Evolutionary conservation across 257 asterid species (phyloP).

Genomic region (Capsicum chinense): DNA sequence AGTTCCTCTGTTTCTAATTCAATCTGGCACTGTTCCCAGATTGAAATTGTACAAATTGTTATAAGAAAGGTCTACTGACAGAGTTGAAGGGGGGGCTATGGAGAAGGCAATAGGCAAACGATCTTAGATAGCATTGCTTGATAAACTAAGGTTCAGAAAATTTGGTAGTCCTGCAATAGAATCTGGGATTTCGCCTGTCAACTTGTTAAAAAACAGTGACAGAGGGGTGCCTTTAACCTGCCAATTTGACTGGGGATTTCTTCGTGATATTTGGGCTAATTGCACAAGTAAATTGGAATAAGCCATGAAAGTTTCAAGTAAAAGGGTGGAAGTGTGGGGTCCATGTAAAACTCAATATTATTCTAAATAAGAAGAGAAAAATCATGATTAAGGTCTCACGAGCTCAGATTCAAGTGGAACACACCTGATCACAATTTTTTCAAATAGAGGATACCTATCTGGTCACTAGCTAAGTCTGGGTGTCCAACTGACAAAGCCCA

Average conservation of each 20-base stretch:
- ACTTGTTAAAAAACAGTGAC: constrained; percentile 61
- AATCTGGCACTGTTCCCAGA: constrained; percentile 63
- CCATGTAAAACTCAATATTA: constrained; percentile 13
- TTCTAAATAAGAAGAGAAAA: background rate
- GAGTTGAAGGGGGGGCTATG: constrained; percentile 56
- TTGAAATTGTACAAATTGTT: constrained; percentile 44
- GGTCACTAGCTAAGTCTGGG: constrained; percentile 12
- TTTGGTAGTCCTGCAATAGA: constrained; percentile 58
- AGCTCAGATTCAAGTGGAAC: constrained; percentile 5
- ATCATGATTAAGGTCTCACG: background rate
- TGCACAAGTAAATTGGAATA: constrained; percentile 58
- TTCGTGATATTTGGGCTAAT: constrained; percentile 53
- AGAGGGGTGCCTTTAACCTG: constrained; percentile 62
- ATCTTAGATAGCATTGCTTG: constrained; percentile 58
- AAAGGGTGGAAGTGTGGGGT: constrained; percentile 58
- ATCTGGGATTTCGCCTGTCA: constrained; percentile 74
- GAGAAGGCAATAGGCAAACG: constrained; percentile 66
- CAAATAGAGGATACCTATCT: background rate
- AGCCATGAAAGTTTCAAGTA: constrained; percentile 63
- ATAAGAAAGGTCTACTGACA: constrained; percentile 77
- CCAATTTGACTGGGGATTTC: constrained; percentile 68
- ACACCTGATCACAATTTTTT: constrained; percentile 12
- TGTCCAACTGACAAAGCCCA: constrained; percentile 3
- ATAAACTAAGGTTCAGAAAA: constrained; percentile 73
- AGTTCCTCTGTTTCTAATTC: constrained; percentile 70